Evolutionary conservation across 495 filamentous ascomycete species (phyloP).

Genomic region (Daldinia concentrica): DNA sequence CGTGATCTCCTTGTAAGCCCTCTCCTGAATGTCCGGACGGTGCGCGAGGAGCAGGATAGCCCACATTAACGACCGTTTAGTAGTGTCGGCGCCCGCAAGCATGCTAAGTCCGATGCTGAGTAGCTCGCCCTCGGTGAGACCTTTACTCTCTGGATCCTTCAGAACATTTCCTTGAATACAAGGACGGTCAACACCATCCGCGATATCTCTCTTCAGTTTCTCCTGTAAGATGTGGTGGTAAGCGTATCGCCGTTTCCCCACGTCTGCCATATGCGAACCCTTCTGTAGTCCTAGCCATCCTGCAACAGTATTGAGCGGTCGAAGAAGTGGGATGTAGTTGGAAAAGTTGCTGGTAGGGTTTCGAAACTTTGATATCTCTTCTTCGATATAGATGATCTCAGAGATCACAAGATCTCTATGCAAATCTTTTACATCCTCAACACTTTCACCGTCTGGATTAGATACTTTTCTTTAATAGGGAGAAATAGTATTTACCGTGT

Average conservation of each 20-base stretch:
- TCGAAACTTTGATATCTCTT: slow-evolving; percentile 70
- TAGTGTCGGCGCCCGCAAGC: slow-evolving; percentile 55
- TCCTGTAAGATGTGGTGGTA: slow-evolving; percentile 69
- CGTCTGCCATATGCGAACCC: slow-evolving; percentile 63
- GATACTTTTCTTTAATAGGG: background rate
- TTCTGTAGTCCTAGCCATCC: slow-evolving; percentile 32
- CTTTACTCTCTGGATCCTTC: slow-evolving; percentile 68
- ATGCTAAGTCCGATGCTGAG: slow-evolving; percentile 79
- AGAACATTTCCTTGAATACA: slow-evolving; percentile 76
- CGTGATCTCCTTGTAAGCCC: slow-evolving; percentile 71
- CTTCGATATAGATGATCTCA: slow-evolving; percentile 72
- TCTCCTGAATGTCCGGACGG: slow-evolving; percentile 72
- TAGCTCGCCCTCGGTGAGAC: slow-evolving; percentile 66
- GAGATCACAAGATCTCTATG: slow-evolving; percentile 64
- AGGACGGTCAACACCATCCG: slow-evolving; percentile 70
- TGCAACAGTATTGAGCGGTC: slow-evolving; percentile 57
- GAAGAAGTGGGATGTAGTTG: slow-evolving; percentile 72
- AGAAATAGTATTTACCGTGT: slow-evolving; percentile 49
- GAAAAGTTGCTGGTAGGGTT: slow-evolving; percentile 76
- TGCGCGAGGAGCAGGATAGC: slow-evolving; percentile 72
- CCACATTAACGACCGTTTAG: slow-evolving; percentile 58
- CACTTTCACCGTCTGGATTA: slow-evolving; percentile 28
- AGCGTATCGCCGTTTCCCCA: slow-evolving; percentile 61
- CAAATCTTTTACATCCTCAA: slow-evolving; percentile 62
- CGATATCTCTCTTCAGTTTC: slow-evolving; percentile 68